A percentile compares a stretch with the other conserved stretches of the same genome.
Conservation (phyloP, 2,329 filamentous ascomycete species). For the Penicillium sp. region DNA sequence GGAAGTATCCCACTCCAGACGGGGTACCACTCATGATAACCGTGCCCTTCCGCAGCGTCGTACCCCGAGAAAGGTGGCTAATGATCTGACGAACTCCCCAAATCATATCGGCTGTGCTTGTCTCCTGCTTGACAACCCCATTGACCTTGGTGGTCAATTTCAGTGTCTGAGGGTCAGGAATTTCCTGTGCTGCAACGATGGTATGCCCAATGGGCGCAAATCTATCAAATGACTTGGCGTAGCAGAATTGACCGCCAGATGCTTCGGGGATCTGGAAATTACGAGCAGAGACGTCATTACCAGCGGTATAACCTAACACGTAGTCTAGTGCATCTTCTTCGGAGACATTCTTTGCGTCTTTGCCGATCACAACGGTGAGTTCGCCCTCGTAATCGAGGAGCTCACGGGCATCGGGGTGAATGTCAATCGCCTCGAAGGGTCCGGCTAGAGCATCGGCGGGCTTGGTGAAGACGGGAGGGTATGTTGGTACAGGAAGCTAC, state of each 20-base stretch:
- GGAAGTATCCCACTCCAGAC: slow-evolving; percentile 36
- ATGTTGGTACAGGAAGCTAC: slow-evolving; percentile 10
- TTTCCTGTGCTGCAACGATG: slow-evolving; percentile 39
- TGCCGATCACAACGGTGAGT: slow-evolving; percentile 32
- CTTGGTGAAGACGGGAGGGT: slow-evolving; percentile 31
- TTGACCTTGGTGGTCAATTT: slow-evolving; percentile 44
- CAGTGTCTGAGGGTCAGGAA: slow-evolving; percentile 43
- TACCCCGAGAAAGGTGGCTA: slow-evolving; percentile 44
- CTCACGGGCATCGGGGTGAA: slow-evolving; percentile 13
- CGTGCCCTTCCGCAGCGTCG: slow-evolving; percentile 47
- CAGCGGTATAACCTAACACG: slow-evolving; percentile 43
- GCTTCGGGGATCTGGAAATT: slow-evolving; percentile 37
- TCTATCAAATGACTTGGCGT: slow-evolving; percentile 49
- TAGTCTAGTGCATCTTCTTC: slow-evolving; percentile 31
- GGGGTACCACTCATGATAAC: slow-evolving; percentile 52
- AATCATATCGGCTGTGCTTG: slow-evolving; percentile 47
- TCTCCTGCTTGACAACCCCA: slow-evolving; percentile 47
- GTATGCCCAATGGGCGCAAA: slow-evolving; percentile 48
- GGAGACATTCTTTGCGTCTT: slow-evolving; percentile 24
- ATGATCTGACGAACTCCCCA: slow-evolving; percentile 45
- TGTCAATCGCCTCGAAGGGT: slow-evolving; percentile 13
- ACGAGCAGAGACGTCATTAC: slow-evolving; percentile 41
- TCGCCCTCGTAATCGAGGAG: slow-evolving; percentile 30
- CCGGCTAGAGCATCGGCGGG: slow-evolving; percentile 17
- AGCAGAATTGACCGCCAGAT: slow-evolving; percentile 47